Evolutionary conservation across 768 basidiomycete genomes (phyloP), one percentile per base, ranked within the genome.

Genomic region (Tephrocybe sp.): DNA sequence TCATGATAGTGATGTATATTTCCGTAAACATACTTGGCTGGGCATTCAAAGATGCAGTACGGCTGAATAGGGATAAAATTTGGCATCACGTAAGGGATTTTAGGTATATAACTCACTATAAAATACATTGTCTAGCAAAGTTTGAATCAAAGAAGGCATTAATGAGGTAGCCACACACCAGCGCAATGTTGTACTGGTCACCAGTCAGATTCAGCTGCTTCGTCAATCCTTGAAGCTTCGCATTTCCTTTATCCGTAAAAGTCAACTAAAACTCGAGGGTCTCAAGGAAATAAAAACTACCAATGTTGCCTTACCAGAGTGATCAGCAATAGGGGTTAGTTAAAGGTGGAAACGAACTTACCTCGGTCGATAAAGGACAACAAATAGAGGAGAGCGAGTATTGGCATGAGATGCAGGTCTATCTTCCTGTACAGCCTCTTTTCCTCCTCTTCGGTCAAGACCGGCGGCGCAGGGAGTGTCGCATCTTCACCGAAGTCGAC

Each of bases 301-400:
- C 82, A 33, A 84, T 82, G 51, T 84, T 84, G 38, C 77, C 82
- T 84, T 52, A 4, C 39, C 7, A 38, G 23, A 8, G 43, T 13
- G 16, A 34, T 17, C 41, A 9, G 40, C 20, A 22, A 16, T 23
- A 20, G 8, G 30, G 17, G 41, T 23, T 39, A 10, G 11, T 6
- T n/a, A 22, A 9, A 11, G 41, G 8, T 2, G 5, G 2, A 42
- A 39, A 20, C 5, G 30, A 31, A 60, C 71, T 20, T 43, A 75
- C 82, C 80, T 72, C 84, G 68, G 60, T 87, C 85, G 62, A 85
- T 67, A 64, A 84, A 85, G 3, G 80, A 79, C 22, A 84, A 61
- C 39, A 87, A 66, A 59, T 85, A 85, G 72, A 86, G 78, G 39
- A 83, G 51, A 2, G 76, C 67, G 19, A 86, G 64, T 17, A 83